A percentile compares a stretch with the other conserved stretches of the same genome.
Evolutionary conservation across 352 stramenopile species (phyloP).

Genomic region (Phytopythium kandeliae): DNA sequence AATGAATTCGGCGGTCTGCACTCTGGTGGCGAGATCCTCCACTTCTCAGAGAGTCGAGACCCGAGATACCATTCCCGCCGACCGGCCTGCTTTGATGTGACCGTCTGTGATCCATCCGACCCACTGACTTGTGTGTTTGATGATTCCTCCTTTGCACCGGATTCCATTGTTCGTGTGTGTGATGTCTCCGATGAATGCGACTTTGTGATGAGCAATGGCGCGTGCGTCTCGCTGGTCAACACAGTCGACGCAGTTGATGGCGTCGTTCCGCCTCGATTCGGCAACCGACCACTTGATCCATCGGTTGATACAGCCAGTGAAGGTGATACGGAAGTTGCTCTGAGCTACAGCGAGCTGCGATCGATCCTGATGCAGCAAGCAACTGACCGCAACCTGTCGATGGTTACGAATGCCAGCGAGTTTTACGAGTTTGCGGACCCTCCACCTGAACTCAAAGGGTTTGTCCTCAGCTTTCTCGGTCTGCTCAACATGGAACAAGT

Average conservation of each 20-base stretch:
- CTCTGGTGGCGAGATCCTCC: constrained; percentile 40
- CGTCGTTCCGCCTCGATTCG: constrained; percentile 29
- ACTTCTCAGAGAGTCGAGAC: constrained; percentile 54
- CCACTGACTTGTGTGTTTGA: constrained; percentile 20
- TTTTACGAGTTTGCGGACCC: constrained; percentile 23
- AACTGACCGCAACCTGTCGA: constrained; percentile 15
- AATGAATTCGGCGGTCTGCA: constrained; percentile 59
- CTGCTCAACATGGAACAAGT: constrained; percentile 55
- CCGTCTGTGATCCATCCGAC: constrained; percentile 35
- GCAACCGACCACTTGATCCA: constrained; percentile 22
- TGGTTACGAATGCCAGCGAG: constrained; percentile 8
- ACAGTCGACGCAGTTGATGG: neutral
- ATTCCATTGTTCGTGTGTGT: constrained; percentile 34
- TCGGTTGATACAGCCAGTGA: constrained; percentile 1
- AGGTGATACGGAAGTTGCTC: neutral
- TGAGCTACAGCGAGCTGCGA: constrained; percentile 24
- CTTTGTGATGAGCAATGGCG: constrained; percentile 43
- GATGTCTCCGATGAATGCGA: constrained; percentile 36
- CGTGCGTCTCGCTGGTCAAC: constrained; percentile 27
- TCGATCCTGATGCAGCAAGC: constrained; percentile 18
- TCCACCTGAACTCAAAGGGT: constrained; percentile 37
- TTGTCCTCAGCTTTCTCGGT: constrained; percentile 60
- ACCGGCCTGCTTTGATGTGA: constrained; percentile 55
- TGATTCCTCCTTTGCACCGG: constrained; percentile 1
- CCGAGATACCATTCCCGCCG: constrained; percentile 55